Base-by-base conservation (phyloP, 2,329 filamentous ascomycete genomes). In the Epichloe brachyelytri region DNA sequence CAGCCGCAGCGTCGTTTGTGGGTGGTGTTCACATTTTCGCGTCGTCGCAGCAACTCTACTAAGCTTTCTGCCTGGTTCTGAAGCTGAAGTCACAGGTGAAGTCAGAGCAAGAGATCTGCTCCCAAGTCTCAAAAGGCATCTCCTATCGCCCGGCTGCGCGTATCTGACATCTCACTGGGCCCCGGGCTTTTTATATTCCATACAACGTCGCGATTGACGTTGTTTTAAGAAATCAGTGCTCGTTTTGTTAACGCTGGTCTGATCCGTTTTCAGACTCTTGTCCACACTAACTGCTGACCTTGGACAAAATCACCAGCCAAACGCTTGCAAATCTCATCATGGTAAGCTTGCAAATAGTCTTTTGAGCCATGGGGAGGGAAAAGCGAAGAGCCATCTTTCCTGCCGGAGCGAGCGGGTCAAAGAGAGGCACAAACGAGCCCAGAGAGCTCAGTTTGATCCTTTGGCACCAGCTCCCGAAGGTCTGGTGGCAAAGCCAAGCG, bases 401-500 rank as follows among this genome's bases (percentile, higher is more conserved):
- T 63, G 54, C 61, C 61, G 50, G 58, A 59, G 50, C 56, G 59
- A 49, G 60, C 61, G 63, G 66, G 49, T 56, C 65, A 50, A 68
- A 68, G 65, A 68, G 54, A 60, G 62, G 55, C 66, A 66, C 55
- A 67, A 56, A 53, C 62, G 63, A 54, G 56, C 59, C 47, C 59
- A 61, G 48, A 62, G 61, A 54, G 59, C 62, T 40, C 64, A 63
- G 57, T 63, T 59, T 56, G 66, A 65, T 54, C 60, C 59, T 19
- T 60, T 60, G 46, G 64, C 63, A 37, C 64, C 67, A 51, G 57
- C 64, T 54, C 66, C 65, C 14, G 53, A 59, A 26, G 62, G 60
- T 46, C 62, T 72, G 49, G 64, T 68, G 48, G 67, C 68, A 45
- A 71, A 67, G 53, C 67, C 65, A 44, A 57, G 63, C 26, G 52